These are phyloP conservation scores for Porphyridium purpureum DNA, from an alignment of 23 red algal genomes.

Conservation along the genomic window DNA sequence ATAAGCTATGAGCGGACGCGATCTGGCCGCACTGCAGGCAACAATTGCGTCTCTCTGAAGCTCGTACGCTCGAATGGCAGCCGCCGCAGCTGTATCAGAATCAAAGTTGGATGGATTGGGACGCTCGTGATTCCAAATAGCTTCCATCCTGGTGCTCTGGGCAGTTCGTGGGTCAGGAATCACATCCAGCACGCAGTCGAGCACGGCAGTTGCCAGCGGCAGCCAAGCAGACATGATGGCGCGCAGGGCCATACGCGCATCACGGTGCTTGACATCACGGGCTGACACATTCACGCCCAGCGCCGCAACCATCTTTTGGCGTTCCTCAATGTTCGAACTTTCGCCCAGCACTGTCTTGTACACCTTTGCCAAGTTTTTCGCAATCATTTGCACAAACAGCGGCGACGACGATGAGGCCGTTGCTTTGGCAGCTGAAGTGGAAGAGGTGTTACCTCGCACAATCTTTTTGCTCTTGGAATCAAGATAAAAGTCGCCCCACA, in stretches of 20 bases:
- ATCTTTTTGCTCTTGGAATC: constrained; percentile 67
- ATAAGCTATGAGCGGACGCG: too few relatives aligned
- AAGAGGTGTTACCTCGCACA: constrained; percentile 3
- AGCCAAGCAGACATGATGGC: constrained; percentile 88
- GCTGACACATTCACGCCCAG: constrained; percentile 42
- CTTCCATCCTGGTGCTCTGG: constrained; percentile 5
- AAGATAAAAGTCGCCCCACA: constrained; percentile 94
- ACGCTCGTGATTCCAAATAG: too few relatives aligned
- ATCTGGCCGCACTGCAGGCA: too few relatives aligned
- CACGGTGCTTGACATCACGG: constrained; percentile 72
- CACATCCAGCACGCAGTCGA: constrained; percentile 57
- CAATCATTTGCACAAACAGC: constrained; percentile 92
- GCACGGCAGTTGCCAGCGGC: constrained; percentile 44
- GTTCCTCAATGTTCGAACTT: constrained; percentile 13
- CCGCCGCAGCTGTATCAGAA: too few relatives aligned
- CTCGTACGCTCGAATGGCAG: too few relatives aligned
- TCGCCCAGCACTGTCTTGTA: constrained; percentile 42
- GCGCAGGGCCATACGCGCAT: constrained; percentile 42
- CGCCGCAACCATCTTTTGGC: constrained; percentile 47
- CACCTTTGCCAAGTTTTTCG: constrained; percentile 57
- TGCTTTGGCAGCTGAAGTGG: constrained; percentile 11
- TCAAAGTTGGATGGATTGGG: too few relatives aligned
- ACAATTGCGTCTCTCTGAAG: too few relatives aligned
- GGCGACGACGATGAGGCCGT: constrained; percentile 11
- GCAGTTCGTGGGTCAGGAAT: constrained; percentile 44